Conservation (phyloP, 2,329 filamentous ascomycete species). For the Aureobasidium sp. region DNA sequence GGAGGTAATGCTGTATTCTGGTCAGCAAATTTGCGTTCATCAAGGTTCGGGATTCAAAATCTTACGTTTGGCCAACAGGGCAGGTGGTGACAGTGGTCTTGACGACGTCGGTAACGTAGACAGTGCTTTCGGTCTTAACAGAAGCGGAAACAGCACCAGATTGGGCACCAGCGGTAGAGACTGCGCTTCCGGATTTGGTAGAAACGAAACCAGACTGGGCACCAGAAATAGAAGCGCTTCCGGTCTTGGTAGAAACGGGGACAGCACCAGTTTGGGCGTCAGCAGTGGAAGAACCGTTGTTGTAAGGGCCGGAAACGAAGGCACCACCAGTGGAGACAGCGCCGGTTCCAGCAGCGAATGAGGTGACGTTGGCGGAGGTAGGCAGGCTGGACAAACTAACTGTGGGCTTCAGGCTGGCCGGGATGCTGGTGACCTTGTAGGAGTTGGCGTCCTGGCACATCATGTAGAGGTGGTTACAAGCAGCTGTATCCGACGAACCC, state of each 20-base stretch:
- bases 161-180: neutral
- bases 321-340: neutral
- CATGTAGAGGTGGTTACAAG: constrained; percentile 3
- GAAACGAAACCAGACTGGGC: neutral
- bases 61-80: constrained; percentile 23
- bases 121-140: constrained; percentile 1
- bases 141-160: neutral
- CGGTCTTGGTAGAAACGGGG: constrained; percentile 18
- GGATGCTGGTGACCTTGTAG: constrained; percentile 10
- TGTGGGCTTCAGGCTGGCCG: constrained; percentile 8
- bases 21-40: neutral
- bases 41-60: too few relatives aligned
- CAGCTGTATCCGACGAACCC: neutral
- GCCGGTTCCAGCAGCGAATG: neutral
- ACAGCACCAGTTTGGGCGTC: neutral
- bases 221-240: neutral
- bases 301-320: neutral
- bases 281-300: neutral
- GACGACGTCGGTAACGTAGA: constrained; percentile 20
- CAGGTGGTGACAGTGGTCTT: constrained; percentile 32
- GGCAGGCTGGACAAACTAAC: neutral
- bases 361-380: constrained; percentile 5
- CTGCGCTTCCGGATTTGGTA: neutral
- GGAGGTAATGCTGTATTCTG: neutral
- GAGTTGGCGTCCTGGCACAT: neutral